Percentiles rank a stretch among this genome's conserved stretches.
Conservation (phyloP, 2,329 filamentous ascomycete genomes). For the Penicillium sp. region DNA sequence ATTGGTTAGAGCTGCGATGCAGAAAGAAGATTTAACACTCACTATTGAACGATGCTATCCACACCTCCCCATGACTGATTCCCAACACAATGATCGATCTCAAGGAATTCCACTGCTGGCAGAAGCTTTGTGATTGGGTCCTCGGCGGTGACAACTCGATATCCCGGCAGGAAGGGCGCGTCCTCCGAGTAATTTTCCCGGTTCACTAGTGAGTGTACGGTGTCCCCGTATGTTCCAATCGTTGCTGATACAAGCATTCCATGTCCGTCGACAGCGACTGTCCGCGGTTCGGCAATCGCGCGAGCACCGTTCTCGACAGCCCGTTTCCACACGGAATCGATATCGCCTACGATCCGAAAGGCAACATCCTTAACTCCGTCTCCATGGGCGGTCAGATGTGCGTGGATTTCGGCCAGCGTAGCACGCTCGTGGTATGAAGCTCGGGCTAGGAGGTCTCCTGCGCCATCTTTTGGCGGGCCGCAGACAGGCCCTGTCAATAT, state of each 20-base stretch:
- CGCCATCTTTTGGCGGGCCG: slow-evolving; percentile 52
- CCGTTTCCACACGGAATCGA: slow-evolving; percentile 70
- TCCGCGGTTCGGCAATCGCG: slow-evolving; percentile 63
- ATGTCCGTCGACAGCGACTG: slow-evolving; percentile 51
- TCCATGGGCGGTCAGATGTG: slow-evolving; percentile 78
- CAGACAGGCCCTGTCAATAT: slow-evolving; percentile 81
- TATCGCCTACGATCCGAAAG: slow-evolving; percentile 77
- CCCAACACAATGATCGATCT: slow-evolving; percentile 91
- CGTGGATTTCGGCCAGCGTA: slow-evolving; percentile 71
- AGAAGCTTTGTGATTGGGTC: slow-evolving; percentile 52
- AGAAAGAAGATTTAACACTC: slow-evolving; percentile 20
- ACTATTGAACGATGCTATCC: slow-evolving; percentile 59
- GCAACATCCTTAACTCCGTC: slow-evolving; percentile 92
- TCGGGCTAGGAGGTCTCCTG: slow-evolving; percentile 50
- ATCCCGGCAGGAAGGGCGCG: slow-evolving; percentile 76
- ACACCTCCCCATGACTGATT: slow-evolving; percentile 93
- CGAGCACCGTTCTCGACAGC: slow-evolving; percentile 70
- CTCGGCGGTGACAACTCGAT: slow-evolving; percentile 52
- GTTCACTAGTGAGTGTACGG: slow-evolving; percentile 81
- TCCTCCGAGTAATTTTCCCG: slow-evolving; percentile 62
- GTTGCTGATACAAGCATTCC: slow-evolving; percentile 69
- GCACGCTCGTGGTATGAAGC: slow-evolving; percentile 57
- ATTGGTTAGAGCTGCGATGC: neutral
- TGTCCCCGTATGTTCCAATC: slow-evolving; percentile 85
- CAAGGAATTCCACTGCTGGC: slow-evolving; percentile 67